A percentile compares a stretch with the other conserved stretches of the same genome.
Conservation (phyloP, 2,329 filamentous ascomycete species). For the Neofusicoccum parvum region DNA sequence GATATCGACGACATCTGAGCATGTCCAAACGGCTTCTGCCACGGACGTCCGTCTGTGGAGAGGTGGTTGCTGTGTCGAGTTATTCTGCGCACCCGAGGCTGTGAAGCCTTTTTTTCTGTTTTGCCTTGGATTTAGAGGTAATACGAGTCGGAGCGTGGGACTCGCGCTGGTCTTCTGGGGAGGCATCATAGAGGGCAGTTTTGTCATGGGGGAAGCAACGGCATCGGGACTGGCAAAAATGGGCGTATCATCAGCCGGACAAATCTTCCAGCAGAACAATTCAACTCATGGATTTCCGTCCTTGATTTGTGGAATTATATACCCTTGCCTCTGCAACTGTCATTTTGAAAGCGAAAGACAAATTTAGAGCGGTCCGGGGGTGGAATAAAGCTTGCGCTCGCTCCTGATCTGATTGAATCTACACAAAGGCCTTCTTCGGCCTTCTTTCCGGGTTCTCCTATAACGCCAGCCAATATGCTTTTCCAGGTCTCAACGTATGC, state of each 20-base stretch:
- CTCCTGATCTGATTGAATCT: slow-evolving; percentile 2
- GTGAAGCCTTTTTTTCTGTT: not conserved
- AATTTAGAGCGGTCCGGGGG: not conserved
- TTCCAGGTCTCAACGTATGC: not conserved
- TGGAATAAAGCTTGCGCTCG: slow-evolving; percentile 4
- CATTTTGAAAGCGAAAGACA: not conserved
- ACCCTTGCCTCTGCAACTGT: not conserved
- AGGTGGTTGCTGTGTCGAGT: not conserved
- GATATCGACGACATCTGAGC: slow-evolving; percentile 90
- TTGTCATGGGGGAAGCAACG: not conserved
- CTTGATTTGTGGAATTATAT: not conserved
- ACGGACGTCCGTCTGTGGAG: not conserved
- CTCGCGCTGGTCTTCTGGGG: slow-evolving; percentile 8
- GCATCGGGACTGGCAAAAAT: not conserved
- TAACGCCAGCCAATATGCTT: slow-evolving; percentile 6
- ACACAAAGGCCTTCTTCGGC: not conserved
- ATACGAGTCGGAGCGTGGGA: not conserved
- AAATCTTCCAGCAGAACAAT: slow-evolving; percentile 4
- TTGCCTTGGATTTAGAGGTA: not conserved
- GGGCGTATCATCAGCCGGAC: slow-evolving; percentile 12
- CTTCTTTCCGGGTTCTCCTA: slow-evolving; percentile 1
- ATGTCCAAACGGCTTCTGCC: not conserved
- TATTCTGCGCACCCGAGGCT: not conserved
- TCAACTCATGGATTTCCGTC: not conserved
- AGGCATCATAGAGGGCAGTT: not conserved